phyloP scores from a whole-genome alignment of 805 yeast genomes.

The Kazachstania taianensis region DNA sequence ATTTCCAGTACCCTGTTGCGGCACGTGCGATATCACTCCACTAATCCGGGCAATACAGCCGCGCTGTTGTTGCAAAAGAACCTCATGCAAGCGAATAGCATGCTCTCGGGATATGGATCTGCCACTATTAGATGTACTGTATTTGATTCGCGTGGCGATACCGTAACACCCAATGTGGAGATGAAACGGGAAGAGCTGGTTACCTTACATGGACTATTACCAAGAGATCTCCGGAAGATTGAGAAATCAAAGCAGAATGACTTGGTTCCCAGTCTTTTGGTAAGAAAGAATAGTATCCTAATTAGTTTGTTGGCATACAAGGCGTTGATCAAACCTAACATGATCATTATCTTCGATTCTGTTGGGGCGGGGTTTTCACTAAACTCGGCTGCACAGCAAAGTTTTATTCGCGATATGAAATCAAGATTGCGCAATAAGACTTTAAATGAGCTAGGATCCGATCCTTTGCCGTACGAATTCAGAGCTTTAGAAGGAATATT shows the following conservation, averaged over 20 bases:
- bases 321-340: constrained; percentile 65
- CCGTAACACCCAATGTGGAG: constrained; percentile 58
- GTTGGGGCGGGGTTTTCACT: constrained; percentile 20
- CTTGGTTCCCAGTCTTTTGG: constrained; percentile 74
- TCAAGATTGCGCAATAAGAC: constrained; percentile 17
- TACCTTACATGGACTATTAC: constrained; percentile 65
- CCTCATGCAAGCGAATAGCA: constrained; percentile 30
- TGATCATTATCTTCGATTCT: constrained; percentile 64
- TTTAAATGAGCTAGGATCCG: constrained; percentile 13
- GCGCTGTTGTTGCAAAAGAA: constrained; percentile 32
- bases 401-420: constrained; percentile 18
- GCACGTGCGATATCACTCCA: not conserved
- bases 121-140: constrained; percentile 65
- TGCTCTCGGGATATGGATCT: constrained; percentile 26
- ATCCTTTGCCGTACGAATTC: constrained; percentile 71
- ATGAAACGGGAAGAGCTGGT: constrained; percentile 67
- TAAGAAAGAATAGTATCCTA: constrained; percentile 61
- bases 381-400: constrained; percentile 22
- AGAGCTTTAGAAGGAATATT: constrained; percentile 84
- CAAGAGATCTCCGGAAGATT: constrained; percentile 83
- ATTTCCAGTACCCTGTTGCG: too few relatives aligned
- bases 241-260: constrained; percentile 52
- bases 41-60: constrained; percentile 10
- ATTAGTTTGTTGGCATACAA: constrained; percentile 70
- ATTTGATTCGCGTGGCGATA: constrained; percentile 59